Evolutionary conservation across 2,329 filamentous ascomycete species (phyloP).

Genomic region (Xylariaceae sp.): DNA sequence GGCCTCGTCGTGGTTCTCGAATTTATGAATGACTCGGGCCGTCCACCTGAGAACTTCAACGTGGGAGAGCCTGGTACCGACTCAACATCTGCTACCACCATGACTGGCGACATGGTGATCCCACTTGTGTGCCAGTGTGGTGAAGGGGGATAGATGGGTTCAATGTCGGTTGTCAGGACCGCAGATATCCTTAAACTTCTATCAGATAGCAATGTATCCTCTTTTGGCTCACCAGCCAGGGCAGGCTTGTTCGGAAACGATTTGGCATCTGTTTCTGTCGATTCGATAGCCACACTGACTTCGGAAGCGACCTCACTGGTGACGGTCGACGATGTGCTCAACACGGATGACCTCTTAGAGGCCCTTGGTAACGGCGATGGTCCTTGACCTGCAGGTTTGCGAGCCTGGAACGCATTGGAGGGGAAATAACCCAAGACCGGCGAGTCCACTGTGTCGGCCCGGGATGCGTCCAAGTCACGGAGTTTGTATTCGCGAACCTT

Average conservation of each 20-base stretch:
- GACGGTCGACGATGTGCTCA: slow-evolving; percentile 1
- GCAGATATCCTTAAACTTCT: slow-evolving; percentile 15
- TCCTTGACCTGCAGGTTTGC: slow-evolving; percentile 3
- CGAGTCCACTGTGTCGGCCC: slow-evolving; percentile 14
- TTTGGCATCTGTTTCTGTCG: background rate
- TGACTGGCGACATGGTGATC: slow-evolving; percentile 25
- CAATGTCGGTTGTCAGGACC: slow-evolving; percentile 16
- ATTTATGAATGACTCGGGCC: slow-evolving; percentile 7
- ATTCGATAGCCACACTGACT: background rate
- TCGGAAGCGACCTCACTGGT: background rate
- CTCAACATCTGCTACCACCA: slow-evolving; percentile 22
- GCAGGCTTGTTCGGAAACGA: background rate
- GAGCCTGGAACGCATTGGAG: slow-evolving; percentile 6
- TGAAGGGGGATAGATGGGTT: slow-evolving; percentile 4
- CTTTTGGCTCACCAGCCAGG: no score
- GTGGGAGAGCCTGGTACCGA: slow-evolving; percentile 13
- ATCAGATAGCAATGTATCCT: no score
- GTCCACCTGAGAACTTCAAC: slow-evolving; percentile 6
- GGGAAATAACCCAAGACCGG: slow-evolving; percentile 25
- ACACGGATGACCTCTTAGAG: slow-evolving; percentile 5
- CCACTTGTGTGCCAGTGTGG: slow-evolving; percentile 8
- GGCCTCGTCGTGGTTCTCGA: slow-evolving; percentile 14
- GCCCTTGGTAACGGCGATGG: slow-evolving; percentile 6
- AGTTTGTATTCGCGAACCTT: slow-evolving; percentile 23
- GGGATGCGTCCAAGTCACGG: slow-evolving; percentile 21